A percentile compares a stretch with the other conserved stretches of the same genome.
Conservation (phyloP, 257 asterid species). For the Anisodus acutangulus region DNA sequence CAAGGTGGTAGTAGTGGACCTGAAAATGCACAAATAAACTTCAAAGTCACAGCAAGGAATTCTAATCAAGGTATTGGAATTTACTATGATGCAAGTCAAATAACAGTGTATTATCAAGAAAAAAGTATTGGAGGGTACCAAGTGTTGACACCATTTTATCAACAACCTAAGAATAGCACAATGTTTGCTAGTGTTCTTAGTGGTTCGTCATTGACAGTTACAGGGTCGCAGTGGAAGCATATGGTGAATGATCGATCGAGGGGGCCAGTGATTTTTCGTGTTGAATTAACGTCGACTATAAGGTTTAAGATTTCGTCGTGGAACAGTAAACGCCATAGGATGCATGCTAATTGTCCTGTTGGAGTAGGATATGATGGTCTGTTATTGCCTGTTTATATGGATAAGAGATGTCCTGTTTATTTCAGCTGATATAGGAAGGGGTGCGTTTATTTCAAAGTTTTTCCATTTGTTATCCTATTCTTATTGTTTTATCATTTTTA, state of each 20-base stretch:
- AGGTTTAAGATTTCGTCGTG: slow-evolving; percentile 77
- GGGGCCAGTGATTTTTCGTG: slow-evolving; percentile 60
- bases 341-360: slow-evolving; percentile 75
- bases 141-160: slow-evolving; percentile 56
- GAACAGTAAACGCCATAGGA: slow-evolving; percentile 66
- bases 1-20: slow-evolving; percentile 39
- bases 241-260: slow-evolving; percentile 46
- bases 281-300: slow-evolving; percentile 61
- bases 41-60: slow-evolving; percentile 74
- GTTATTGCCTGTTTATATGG: slow-evolving; percentile 50
- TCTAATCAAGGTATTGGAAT: slow-evolving; percentile 67
- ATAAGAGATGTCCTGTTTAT: slow-evolving; percentile 74
- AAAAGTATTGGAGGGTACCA: slow-evolving; percentile 50
- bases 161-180: slow-evolving; percentile 73
- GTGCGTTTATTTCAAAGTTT: not conserved
- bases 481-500: not conserved
- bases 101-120: slow-evolving; percentile 52
- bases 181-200: slow-evolving; percentile 49
- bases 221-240: slow-evolving; percentile 53
- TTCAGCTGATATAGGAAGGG: slow-evolving; percentile 44
- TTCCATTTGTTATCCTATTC: slow-evolving; percentile 1
- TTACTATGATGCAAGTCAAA: slow-evolving; percentile 57
- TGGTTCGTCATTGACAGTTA: slow-evolving; percentile 56
- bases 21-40: slow-evolving; percentile 50
- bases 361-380: slow-evolving; percentile 83